Conservation (phyloP, 352 stramenopile genomes). For the Phytopythium helicoides region DNA sequence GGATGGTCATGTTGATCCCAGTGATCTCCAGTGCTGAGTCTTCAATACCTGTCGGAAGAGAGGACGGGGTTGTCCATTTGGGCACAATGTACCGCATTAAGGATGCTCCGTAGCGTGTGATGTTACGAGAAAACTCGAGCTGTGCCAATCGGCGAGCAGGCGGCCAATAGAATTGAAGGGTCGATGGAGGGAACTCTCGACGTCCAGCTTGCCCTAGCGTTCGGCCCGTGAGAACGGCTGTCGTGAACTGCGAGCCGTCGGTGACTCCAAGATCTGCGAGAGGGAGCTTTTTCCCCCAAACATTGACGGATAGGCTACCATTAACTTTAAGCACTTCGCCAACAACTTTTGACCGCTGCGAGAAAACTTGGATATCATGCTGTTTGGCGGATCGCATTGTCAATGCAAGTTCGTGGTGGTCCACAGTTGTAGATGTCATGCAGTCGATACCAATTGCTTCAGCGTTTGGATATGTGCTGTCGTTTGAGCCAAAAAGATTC, state of each 20-base stretch:
- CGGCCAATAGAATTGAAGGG: constrained; percentile 56
- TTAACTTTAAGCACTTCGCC: constrained; percentile 45
- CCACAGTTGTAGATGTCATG: not conserved
- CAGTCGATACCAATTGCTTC: constrained; percentile 2
- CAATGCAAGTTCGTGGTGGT: not conserved
- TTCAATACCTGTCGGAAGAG: constrained; percentile 22
- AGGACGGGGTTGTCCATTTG: constrained; percentile 34
- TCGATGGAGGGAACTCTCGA: constrained; percentile 30
- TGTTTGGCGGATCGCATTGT: constrained; percentile 23
- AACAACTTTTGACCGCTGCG: constrained; percentile 27
- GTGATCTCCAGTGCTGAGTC: not conserved
- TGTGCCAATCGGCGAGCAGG: constrained; percentile 40
- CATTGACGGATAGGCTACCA: constrained; percentile 18
- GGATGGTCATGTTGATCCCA: constrained; percentile 43
- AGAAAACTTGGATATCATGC: constrained; percentile 24
- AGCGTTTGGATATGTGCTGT: not conserved
- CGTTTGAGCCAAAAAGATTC: constrained; percentile 18
- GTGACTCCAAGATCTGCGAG: constrained; percentile 29
- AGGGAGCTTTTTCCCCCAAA: constrained; percentile 25
- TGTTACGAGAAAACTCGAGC: constrained; percentile 35
- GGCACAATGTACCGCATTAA: constrained; percentile 45
- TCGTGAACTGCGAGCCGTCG: constrained; percentile 63
- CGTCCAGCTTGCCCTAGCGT: constrained; percentile 11
- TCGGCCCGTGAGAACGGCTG: constrained; percentile 23
- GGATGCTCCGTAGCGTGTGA: constrained; percentile 46